Base-by-base conservation (phyloP, 164 flowering plant species). In the Sextonia rubra region DNA sequence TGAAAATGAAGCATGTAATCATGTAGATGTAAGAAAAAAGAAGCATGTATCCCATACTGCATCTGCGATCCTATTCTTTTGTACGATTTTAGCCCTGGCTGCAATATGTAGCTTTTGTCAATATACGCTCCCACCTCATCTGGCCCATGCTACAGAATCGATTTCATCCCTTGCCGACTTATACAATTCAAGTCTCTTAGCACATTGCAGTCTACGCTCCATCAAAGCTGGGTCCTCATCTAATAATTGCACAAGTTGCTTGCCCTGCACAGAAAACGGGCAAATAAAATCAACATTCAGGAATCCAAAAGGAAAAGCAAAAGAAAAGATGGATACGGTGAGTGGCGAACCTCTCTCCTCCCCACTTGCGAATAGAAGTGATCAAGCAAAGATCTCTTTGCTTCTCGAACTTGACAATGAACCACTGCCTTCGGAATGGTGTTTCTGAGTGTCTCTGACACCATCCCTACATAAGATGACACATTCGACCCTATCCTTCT, bases 221-320 rank as follows among this genome's bases (percentile, higher is more conserved):
- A 89, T 91, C 78, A 90, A 60, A 25, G 96, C 83, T 1, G 94
- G 96, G 71, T 93, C 98, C 77, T 93, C 98, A 79, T 93, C 98
- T 73, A 93, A 77, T 78, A 93, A 30, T 25, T 76, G 85, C 18
- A 82, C 74, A 37, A 93, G 90, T 80, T 87, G 90, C 78, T 90
- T 89, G 12, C 80, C 88, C 98, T 93, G 83, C 65, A 80, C 0
- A 8, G 69, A 23, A 47, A 37, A 65, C 5, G 58, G 58, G 18
- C 14, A 12, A 49, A 64, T 24, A 65, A 0, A 29, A 22, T 52
- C 48, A 48, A 9, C 6, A 48, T 4, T 12, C 24, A 62, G 25
- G 26, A 71, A 32, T 17, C 12, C 24, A 29, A 47, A 71, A 18
- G 1, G 17, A 71, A 48, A 2, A 48, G 20, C 18, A 2, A 71